phyloP scores from a whole-genome alignment of 164 flowering plant species.

The Annona cherimola region DNA sequence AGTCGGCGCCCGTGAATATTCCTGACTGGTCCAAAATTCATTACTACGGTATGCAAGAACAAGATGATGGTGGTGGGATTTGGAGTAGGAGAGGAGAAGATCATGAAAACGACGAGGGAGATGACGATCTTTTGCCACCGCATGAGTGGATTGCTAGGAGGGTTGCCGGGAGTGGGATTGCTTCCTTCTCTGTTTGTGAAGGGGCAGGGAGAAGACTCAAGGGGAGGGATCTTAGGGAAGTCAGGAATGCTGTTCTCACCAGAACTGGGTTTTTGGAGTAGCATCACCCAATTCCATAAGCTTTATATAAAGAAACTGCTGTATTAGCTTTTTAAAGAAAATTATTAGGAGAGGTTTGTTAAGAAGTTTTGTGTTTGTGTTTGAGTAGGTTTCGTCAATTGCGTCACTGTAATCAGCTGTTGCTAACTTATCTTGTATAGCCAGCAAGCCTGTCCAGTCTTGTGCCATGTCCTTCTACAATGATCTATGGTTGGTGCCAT shows the following conservation, averaged over 20 bases:
- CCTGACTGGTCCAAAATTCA: slow-evolving; percentile 62
- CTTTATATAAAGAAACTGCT: not conserved
- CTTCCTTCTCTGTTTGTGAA: slow-evolving; percentile 79
- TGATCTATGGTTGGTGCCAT: too few species aligned
- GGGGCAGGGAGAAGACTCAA: slow-evolving; percentile 85
- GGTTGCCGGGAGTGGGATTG: slow-evolving; percentile 60
- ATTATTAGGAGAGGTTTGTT: too few species aligned
- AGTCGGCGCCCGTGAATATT: slow-evolving; percentile 50
- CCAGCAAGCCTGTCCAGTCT: too few species aligned
- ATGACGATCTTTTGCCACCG: slow-evolving; percentile 61
- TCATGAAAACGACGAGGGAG: slow-evolving; percentile 35
- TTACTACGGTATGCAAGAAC: slow-evolving; percentile 8
- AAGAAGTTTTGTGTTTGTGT: too few species aligned
- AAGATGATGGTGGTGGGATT: slow-evolving; percentile 7
- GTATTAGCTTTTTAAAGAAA: too few species aligned
- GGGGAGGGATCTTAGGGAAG: slow-evolving; percentile 80
- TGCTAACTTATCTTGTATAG: too few species aligned
- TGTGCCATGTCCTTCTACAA: too few species aligned
- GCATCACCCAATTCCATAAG: not conserved
- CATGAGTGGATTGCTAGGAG: slow-evolving; percentile 77
- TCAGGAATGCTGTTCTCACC: slow-evolving; percentile 69
- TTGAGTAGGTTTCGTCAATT: too few species aligned
- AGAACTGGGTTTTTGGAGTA: slow-evolving; percentile 80
- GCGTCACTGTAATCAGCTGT: too few species aligned
- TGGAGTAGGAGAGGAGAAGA: slow-evolving; percentile 1